phyloP scores from a whole-genome alignment of 2,329 filamentous ascomycete genomes.

The Diatrype stigma region DNA sequence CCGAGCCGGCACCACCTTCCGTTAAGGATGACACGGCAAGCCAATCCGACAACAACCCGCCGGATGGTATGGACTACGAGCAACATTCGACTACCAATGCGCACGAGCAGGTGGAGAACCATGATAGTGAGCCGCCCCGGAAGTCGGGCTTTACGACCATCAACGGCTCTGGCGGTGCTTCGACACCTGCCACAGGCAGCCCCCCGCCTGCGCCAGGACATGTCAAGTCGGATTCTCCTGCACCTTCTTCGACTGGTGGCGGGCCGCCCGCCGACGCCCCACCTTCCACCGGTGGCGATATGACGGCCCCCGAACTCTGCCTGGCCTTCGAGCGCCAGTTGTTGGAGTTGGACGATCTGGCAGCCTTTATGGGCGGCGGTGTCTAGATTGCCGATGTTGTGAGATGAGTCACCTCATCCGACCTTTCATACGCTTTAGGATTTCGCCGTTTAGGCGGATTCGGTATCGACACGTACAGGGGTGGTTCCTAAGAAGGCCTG shows the following conservation, averaged over 20 bases:
- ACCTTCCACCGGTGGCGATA: conserved; percentile 37
- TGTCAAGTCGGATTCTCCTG: conserved; percentile 33
- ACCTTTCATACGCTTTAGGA: neutral
- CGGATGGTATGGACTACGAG: conserved; percentile 55
- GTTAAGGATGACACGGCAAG: conserved; percentile 54
- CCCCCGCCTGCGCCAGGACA: conserved; percentile 35
- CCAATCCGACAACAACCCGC: conserved; percentile 48
- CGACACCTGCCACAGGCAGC: conserved; percentile 44
- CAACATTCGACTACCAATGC: conserved; percentile 33
- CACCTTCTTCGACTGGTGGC: conserved; percentile 21
- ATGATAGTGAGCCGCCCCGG: conserved; percentile 53
- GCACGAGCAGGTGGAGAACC: conserved; percentile 34
- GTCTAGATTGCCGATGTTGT: conserved; percentile 34
- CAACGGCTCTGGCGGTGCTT: conserved; percentile 48
- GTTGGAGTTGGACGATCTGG: conserved; percentile 56
- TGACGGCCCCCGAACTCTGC: conserved; percentile 56
- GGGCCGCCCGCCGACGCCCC: conserved; percentile 18
- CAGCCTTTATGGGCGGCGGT: conserved; percentile 59
- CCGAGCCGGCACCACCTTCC: conserved; percentile 31
- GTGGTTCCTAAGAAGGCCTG: neutral
- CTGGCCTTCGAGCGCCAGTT: conserved; percentile 57
- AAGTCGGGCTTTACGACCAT: conserved; percentile 55
- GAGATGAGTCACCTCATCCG: neutral
- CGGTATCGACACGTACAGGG: neutral
- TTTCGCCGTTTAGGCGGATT: conserved; percentile 1